Percentiles rank a stretch among this genome's conserved stretches.
Evolutionary conservation across 2,329 filamentous ascomycete genomes (phyloP).

Genomic region (Colletotrichum liriopes): DNA sequence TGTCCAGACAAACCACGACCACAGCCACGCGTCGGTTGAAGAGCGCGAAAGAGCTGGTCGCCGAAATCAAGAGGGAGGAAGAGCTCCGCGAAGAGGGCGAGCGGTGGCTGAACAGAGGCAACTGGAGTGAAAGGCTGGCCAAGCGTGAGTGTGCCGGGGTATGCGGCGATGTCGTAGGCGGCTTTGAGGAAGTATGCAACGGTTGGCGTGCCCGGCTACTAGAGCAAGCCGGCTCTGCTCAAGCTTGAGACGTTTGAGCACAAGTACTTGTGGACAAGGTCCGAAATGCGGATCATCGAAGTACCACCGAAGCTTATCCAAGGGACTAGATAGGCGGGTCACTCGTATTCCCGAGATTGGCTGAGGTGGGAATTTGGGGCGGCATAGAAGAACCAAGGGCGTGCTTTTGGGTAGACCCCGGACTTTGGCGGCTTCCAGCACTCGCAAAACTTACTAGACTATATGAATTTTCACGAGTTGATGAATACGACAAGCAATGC

Average conservation of each 20-base stretch:
- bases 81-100: conserved; percentile 88
- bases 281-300: neutral
- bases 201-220: conserved; percentile 85
- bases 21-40: conserved; percentile 85
- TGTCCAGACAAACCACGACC: conserved; percentile 90
- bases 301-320: neutral
- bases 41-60: conserved; percentile 86
- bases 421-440: neutral
- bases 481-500: conserved; percentile 21
- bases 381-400: conserved; percentile 1
- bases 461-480: conserved; percentile 41
- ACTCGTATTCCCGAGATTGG: conserved; percentile 9
- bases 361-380: neutral
- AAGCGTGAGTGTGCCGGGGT: conserved; percentile 86
- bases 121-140: conserved; percentile 84
- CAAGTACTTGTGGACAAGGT: neutral
- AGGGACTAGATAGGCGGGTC: neutral
- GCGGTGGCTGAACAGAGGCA: conserved; percentile 83
- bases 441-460: conserved; percentile 25
- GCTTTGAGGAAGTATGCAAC: conserved; percentile 93
- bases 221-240: conserved; percentile 70
- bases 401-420: conserved; percentile 16
- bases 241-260: conserved; percentile 51
- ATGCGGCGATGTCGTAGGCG: conserved; percentile 89
- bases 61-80: conserved; percentile 87